These are phyloP conservation scores for Chimonanthus salicifolius DNA, from an alignment of 164 flowering plant species.

Conservation along the genomic window DNA sequence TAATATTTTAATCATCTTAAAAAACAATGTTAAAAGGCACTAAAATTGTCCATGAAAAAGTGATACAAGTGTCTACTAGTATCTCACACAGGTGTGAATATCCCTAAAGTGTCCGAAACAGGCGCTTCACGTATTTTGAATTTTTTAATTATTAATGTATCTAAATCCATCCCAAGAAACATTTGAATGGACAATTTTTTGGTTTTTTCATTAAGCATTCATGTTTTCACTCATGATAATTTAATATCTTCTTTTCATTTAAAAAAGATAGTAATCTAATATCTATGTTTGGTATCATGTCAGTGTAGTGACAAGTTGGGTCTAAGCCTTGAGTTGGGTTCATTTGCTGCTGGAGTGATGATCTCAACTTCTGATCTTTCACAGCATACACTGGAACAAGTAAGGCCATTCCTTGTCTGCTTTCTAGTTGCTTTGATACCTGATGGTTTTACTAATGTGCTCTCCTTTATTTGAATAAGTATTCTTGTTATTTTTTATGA, in stretches of 20 bases:
- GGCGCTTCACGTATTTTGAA: no score
- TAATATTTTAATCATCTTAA: no score
- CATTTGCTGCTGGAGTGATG: conserved; percentile 99
- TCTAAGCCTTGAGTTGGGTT: conserved; percentile 89
- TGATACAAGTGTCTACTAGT: no score
- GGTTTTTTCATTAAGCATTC: not conserved
- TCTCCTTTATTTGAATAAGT: no score
- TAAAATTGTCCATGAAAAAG: no score
- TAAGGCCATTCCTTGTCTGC: conserved; percentile 19
- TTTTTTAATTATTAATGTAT: no score
- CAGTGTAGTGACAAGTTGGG: conserved; percentile 99
- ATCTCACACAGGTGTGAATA: no score
- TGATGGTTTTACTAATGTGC: no score
- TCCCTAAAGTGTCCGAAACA: no score
- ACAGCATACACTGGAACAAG: conserved; percentile 95
- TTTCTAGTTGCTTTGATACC: not conserved
- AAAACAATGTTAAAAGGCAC: no score
- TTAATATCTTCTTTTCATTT: not conserved
- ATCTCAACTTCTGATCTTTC: conserved; percentile 95
- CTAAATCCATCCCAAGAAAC: no score
- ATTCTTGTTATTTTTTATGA: no score
- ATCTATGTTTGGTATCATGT: conserved; percentile 16
- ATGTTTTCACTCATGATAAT: not conserved
- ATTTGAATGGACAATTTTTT: not conserved
- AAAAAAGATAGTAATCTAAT: conserved; percentile 6